Evolutionary conservation across 2,329 filamentous ascomycete genomes (phyloP).

Genomic region (Aspergillus phoenicis): DNA sequence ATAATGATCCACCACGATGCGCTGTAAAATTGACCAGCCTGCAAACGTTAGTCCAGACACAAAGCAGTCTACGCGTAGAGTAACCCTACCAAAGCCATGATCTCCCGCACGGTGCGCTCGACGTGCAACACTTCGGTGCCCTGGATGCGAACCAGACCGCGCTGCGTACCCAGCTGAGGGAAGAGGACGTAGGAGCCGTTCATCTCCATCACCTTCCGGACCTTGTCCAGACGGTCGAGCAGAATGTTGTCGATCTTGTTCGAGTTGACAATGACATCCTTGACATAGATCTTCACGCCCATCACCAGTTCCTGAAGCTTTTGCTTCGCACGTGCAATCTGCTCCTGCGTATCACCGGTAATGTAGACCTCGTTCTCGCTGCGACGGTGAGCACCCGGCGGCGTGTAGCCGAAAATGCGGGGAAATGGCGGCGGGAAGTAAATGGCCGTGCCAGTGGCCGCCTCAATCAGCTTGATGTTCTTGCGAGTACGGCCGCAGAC

Average conservation of each 20-base stretch:
- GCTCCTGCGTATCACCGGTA: conserved; percentile 82
- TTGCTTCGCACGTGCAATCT: conserved; percentile 85
- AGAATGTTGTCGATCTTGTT: conserved; percentile 95
- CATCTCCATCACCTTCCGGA: conserved; percentile 94
- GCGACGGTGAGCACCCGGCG: conserved; percentile 75
- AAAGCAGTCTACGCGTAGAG: not conserved
- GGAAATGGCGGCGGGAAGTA: conserved; percentile 97
- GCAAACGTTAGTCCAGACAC: conserved; percentile 7
- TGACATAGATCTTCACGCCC: conserved; percentile 81
- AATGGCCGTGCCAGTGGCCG: conserved; percentile 91
- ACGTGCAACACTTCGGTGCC: conserved; percentile 91
- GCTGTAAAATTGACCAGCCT: conserved; percentile 97
- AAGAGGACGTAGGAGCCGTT: conserved; percentile 96
- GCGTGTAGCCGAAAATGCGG: conserved; percentile 85
- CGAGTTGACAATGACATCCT: conserved; percentile 85
- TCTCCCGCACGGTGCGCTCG: conserved; percentile 89
- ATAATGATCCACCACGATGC: conserved; percentile 93
- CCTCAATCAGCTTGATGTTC: conserved; percentile 98
- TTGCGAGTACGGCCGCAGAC: conserved; percentile 92
- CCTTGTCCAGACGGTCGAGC: conserved; percentile 88
- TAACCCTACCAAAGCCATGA: conserved; percentile 81
- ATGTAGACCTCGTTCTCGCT: conserved; percentile 92
- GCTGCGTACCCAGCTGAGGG: conserved; percentile 81
- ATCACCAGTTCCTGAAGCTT: conserved; percentile 84
- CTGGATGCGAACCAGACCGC: conserved; percentile 83